Evolutionary conservation across 116 monocot species (phyloP), one percentile per base, ranked within the genome.

Genomic region (Cymodocea nodosa): DNA sequence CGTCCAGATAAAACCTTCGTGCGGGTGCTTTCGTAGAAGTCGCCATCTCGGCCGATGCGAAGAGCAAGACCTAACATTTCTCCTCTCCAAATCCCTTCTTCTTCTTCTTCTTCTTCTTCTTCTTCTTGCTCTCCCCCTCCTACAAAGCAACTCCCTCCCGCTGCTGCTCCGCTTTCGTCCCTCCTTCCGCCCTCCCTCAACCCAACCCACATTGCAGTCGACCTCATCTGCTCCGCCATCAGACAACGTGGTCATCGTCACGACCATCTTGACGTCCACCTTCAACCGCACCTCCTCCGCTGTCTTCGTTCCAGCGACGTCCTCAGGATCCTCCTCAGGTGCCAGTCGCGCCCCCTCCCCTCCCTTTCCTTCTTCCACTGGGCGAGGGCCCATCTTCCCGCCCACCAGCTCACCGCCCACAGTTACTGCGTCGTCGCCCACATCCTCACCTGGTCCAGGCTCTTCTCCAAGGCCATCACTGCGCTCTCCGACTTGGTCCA

Each of bases 311-410:
- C 74, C 69, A 4, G 48, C 35, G 75, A 78, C 9, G 60, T 92
- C 71, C 69, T 84, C 64, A 51, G 65, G 13, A 59, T 90, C 63
- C 87, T 92, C 19, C 83, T 87, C 68, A 71, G 76, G 22, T 83
- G 76, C 62, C 87, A 81, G 19, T 80, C 84, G 70, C 65, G 58
- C 54, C 87, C 84, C 69, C 56, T 82, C 71, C 61, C 80, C 44
- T 69, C 84, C 74, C 72, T 84, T 71, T 67, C 34, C 57, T 80
- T 87, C 77, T 81, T 92, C 66, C 52, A 52, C 68, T 84, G 79
- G 78, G 68, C 78, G 25, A 63, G 40, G 4, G 39, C 78, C 64
- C 77, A 64, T 64, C 78, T 74, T 15, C 56, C 74, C 18, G 71
- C 84, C 17, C 35, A 52, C 67, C 11, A 54, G 19, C 20, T 44